phyloP scores from a whole-genome alignment of 2,329 filamentous ascomycete genomes.

The Aspergillus caelatus region DNA sequence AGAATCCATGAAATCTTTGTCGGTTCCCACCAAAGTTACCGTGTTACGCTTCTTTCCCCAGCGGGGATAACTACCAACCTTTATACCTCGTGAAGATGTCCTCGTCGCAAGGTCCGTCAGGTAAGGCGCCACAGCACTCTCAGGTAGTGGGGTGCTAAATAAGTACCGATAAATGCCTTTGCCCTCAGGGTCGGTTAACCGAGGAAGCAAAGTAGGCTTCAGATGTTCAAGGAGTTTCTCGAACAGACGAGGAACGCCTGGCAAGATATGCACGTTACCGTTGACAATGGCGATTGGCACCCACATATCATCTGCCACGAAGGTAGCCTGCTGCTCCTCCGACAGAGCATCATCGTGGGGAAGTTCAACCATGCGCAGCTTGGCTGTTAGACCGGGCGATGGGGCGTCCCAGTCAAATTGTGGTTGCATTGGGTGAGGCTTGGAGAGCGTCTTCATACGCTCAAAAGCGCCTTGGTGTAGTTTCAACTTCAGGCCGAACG shows the following conservation, averaged over 20 bases:
- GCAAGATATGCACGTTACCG: slow-evolving; percentile 89
- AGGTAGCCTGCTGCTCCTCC: slow-evolving; percentile 73
- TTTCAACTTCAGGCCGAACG: slow-evolving; percentile 75
- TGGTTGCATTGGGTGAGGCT: slow-evolving; percentile 70
- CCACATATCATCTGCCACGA: slow-evolving; percentile 81
- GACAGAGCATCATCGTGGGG: slow-evolving; percentile 72
- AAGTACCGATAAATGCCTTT: slow-evolving; percentile 78
- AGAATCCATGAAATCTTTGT: slow-evolving; percentile 75
- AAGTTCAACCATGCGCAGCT: slow-evolving; percentile 86
- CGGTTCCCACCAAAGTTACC: slow-evolving; percentile 80
- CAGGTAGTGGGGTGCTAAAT: slow-evolving; percentile 83
- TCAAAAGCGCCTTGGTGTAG: slow-evolving; percentile 76
- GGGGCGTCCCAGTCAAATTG: slow-evolving; percentile 84
- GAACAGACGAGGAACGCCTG: slow-evolving; percentile 85
- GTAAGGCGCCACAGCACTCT: slow-evolving; percentile 82
- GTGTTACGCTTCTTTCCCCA: slow-evolving; percentile 89
- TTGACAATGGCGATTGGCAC: slow-evolving; percentile 88
- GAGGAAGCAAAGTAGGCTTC: slow-evolving; percentile 69
- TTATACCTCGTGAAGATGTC: slow-evolving; percentile 76
- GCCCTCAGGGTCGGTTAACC: slow-evolving; percentile 76
- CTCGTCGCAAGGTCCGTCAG: slow-evolving; percentile 76
- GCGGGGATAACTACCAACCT: slow-evolving; percentile 92
- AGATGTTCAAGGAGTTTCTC: slow-evolving; percentile 76
- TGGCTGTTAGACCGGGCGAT: slow-evolving; percentile 75
- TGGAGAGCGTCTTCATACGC: slow-evolving; percentile 81